Conservation (phyloP, 2,329 filamentous ascomycete genomes). For the Cercospora berteroae region DNA sequence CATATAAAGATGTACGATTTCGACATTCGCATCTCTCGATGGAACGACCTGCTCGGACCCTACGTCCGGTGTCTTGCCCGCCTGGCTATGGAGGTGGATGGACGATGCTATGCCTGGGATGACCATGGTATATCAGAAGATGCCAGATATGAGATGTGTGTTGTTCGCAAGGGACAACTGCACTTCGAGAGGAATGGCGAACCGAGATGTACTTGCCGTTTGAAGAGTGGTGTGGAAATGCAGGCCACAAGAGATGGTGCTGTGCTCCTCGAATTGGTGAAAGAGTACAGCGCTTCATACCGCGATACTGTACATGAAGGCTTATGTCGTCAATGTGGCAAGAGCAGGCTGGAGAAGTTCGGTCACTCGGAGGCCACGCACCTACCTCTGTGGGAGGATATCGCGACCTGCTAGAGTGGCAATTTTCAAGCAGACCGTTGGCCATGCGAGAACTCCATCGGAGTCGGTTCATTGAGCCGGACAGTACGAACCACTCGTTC, state of each 20-base stretch:
- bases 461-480: background rate
- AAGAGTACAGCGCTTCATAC: constrained; percentile 21
- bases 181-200: constrained; percentile 23
- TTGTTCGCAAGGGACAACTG: constrained; percentile 14
- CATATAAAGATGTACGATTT: constrained; percentile 25
- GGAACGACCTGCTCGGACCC: constrained; percentile 18
- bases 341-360: constrained; percentile 21
- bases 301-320: constrained; percentile 23
- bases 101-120: constrained; percentile 23
- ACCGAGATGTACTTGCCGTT: constrained; percentile 20
- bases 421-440: background rate
- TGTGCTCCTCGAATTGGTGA: constrained; percentile 24
- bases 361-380: constrained; percentile 13
- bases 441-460: background rate
- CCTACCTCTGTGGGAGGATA: constrained; percentile 23
- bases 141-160: constrained; percentile 20
- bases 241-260: constrained; percentile 21
- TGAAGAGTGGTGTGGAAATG: constrained; percentile 20
- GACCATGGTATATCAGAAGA: constrained; percentile 17
- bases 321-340: constrained; percentile 18
- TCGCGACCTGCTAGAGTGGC: constrained; percentile 5
- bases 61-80: constrained; percentile 12
- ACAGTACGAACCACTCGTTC: background rate
- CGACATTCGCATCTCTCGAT: constrained; percentile 18
- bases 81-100: constrained; percentile 23